These are phyloP conservation scores for Lotmaria passim DNA, from an alignment of 208 protist species.

Conservation along the genomic window DNA sequence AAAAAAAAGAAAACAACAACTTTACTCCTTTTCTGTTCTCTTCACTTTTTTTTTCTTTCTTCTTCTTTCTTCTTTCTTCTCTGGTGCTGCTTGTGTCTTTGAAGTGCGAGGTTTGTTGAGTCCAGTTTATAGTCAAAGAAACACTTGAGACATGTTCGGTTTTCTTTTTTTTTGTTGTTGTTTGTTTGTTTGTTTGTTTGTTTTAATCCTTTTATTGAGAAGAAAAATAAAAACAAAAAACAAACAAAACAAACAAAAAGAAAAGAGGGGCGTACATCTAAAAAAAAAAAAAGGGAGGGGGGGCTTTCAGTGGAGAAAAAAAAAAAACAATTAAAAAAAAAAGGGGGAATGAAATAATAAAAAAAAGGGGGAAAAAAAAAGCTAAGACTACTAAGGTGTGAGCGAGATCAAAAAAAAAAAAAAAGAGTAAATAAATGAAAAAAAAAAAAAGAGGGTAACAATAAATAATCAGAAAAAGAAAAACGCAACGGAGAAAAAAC, in stretches of 20 bases:
- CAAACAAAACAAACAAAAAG: no score
- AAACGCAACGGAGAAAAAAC: constrained; percentile 5
- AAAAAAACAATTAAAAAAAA: neutral
- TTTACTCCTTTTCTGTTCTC: no score
- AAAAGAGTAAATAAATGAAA: constrained; percentile 20
- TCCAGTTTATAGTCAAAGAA: neutral
- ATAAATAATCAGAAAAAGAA: neutral
- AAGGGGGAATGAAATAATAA: neutral
- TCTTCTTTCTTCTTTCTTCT: no score
- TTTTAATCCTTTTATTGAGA: neutral
- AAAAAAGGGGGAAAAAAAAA: neutral
- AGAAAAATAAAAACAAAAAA: neutral
- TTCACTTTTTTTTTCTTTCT: no score
- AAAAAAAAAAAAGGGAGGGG: no score
- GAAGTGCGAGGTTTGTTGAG: neutral
- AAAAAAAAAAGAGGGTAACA: neutral
- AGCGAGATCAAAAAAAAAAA: constrained; percentile 11
- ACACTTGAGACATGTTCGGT: neutral
- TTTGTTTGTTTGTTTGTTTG: neutral
- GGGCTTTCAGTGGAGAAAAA: neutral
- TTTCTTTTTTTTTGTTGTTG: neutral
- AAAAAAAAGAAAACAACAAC: no score
- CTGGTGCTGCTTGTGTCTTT: no score
- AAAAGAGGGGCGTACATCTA: no score
- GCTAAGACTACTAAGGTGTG: constrained; percentile 33